A percentile compares a stretch with the other conserved stretches of the same genome.
phyloP scores from a whole-genome alignment of 495 filamentous ascomycete species.

The Schizothecium vesticola region DNA sequence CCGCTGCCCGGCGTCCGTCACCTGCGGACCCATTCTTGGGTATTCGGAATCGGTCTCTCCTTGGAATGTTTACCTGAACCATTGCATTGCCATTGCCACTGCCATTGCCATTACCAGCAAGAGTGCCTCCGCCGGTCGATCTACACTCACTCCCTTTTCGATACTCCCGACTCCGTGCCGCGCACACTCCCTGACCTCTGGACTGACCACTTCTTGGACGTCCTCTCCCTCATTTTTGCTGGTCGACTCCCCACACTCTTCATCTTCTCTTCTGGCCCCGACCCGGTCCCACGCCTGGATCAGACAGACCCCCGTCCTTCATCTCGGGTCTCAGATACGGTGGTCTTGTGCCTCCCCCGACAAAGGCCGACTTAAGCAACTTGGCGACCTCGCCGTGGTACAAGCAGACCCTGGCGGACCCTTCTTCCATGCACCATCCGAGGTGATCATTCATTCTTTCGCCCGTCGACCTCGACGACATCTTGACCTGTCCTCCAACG shows the following conservation, averaged over 20 bases:
- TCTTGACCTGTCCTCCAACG: background rate
- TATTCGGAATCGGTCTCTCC: constrained; percentile 9
- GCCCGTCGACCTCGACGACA: background rate
- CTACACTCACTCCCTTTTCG: constrained; percentile 3
- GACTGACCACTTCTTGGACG: background rate
- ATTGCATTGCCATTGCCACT: background rate
- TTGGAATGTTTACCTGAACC: constrained; percentile 9
- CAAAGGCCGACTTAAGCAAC: background rate
- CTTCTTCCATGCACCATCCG: background rate
- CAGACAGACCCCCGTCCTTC: background rate
- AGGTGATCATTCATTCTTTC: background rate
- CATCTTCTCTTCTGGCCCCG: background rate
- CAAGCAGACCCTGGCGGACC: background rate
- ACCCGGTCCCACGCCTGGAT: background rate
- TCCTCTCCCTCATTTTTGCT: background rate
- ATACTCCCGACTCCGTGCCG: background rate
- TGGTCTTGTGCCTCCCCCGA: background rate
- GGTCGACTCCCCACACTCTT: background rate
- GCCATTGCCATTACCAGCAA: background rate
- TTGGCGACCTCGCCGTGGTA: background rate
- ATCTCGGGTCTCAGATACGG: background rate
- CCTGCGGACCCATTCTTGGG: constrained; percentile 5
- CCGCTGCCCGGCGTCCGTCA: background rate
- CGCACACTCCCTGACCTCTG: background rate
- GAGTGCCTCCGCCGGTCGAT: background rate